These are phyloP conservation scores for Hippophae gyantsensis DNA, from an alignment of 306 rosid species.

Conservation along the genomic window DNA sequence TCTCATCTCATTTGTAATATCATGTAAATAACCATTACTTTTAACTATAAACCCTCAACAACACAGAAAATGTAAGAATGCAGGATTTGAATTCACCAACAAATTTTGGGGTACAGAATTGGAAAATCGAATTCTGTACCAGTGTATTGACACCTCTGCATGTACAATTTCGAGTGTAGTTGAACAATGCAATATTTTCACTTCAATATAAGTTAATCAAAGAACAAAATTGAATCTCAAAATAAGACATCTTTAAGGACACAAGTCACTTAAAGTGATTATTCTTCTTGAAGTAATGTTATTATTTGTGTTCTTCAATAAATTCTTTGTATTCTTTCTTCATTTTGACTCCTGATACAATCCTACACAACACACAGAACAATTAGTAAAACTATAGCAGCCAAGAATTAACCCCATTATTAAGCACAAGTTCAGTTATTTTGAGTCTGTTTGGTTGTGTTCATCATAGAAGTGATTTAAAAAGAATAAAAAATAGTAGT, in stretches of 20 bases:
- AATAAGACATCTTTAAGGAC: constrained; percentile 7
- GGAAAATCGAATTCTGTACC: background rate
- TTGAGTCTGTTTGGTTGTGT: too few species aligned
- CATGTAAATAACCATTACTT: too few species aligned
- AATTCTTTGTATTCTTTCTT: constrained; percentile 81
- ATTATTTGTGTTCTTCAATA: constrained; percentile 61
- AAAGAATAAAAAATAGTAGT: too few species aligned
- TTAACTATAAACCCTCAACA: too few species aligned
- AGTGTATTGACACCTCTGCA: constrained; percentile 12
- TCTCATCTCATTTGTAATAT: too few species aligned
- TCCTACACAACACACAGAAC: constrained; percentile 38
- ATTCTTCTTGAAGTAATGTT: constrained; percentile 11
- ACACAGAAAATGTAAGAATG: too few species aligned
- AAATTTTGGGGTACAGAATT: background rate
- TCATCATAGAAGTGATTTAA: too few species aligned
- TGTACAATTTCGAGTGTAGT: constrained; percentile 19
- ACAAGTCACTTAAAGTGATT: background rate
- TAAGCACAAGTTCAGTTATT: too few species aligned
- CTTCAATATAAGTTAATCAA: constrained; percentile 28
- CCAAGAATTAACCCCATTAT: constrained; percentile 5
- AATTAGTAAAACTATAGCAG: constrained; percentile 1
- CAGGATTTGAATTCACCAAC: too few species aligned
- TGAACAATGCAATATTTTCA: constrained; percentile 13
- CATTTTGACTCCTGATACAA: constrained; percentile 82
- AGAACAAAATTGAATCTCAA: constrained; percentile 56